Percentiles rank a stretch among this genome's conserved stretches.
phyloP scores from a whole-genome alignment of 768 basidiomycete genomes.

The Phylloporus sp. region DNA sequence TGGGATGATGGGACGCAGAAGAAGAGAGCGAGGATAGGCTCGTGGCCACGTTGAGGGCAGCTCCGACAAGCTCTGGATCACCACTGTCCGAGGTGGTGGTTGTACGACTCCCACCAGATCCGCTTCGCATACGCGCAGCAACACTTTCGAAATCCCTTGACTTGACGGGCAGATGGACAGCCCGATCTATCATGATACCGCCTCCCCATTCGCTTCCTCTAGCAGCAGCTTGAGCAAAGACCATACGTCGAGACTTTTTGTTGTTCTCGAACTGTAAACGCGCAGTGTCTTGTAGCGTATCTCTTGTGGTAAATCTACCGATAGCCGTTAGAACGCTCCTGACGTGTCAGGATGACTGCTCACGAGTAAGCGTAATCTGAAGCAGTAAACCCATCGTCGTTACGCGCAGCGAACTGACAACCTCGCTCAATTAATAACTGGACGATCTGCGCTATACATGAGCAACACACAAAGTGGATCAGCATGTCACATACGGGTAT shows the following conservation, averaged over 20 bases:
- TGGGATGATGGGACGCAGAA: conserved; percentile 54
- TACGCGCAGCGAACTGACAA: conserved; percentile 76
- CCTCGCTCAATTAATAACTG: conserved; percentile 87
- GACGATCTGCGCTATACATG: conserved; percentile 51
- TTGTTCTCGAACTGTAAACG: conserved; percentile 75
- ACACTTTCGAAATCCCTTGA: conserved; percentile 38
- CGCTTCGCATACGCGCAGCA: conserved; percentile 65
- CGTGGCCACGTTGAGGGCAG: conserved; percentile 36
- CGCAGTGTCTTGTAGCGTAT: conserved; percentile 78
- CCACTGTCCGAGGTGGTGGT: conserved; percentile 74
- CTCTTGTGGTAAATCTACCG: conserved; percentile 64
- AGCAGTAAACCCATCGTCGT: conserved; percentile 89
- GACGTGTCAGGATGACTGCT: conserved; percentile 5
- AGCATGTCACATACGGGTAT: conserved; percentile 52
- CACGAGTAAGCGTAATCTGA: conserved; percentile 81
- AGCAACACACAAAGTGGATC: conserved; percentile 7
- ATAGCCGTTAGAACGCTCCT: conserved; percentile 3
- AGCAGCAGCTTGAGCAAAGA: conserved; percentile 70
- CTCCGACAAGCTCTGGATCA: conserved; percentile 48
- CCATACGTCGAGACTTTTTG: conserved; percentile 66
- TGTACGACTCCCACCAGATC: conserved; percentile 76
- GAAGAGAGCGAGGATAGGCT: conserved; percentile 60
- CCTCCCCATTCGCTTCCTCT: conserved; percentile 61
- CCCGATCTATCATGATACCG: conserved; percentile 37
- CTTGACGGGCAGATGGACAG: conserved; percentile 46